These are phyloP conservation scores for Hibiscus tridactylites DNA, from an alignment of 345 rosid genomes.

Conservation along the genomic window DNA sequence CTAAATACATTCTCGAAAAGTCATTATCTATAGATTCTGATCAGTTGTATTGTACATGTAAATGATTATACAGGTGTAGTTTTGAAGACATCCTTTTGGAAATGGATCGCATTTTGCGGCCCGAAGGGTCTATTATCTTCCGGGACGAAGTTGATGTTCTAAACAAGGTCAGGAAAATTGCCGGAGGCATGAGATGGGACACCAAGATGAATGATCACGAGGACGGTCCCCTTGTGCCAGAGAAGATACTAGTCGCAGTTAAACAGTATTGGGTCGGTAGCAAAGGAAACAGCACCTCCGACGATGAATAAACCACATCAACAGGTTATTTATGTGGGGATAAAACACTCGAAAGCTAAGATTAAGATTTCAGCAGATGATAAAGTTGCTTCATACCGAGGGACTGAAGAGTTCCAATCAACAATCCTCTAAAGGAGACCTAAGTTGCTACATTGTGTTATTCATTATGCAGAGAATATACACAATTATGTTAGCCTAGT, in stretches of 20 bases:
- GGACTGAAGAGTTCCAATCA: conserved; percentile 15
- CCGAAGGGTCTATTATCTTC: conserved; percentile 72
- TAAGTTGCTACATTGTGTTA: conserved; percentile 8
- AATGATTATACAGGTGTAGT: conserved; percentile 46
- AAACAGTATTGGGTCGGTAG: conserved; percentile 86
- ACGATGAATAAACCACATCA: conserved; percentile 15
- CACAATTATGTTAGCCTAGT: neutral
- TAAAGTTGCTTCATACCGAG: neutral
- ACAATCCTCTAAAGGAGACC: neutral
- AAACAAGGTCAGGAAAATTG: conserved; percentile 61
- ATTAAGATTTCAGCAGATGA: neutral
- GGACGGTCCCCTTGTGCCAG: conserved; percentile 86
- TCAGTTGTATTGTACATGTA: neutral
- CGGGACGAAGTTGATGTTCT: conserved; percentile 77
- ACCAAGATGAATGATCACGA: conserved; percentile 62
- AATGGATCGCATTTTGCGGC: conserved; percentile 78
- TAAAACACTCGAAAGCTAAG: neutral
- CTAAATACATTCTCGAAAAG: too few relatives aligned
- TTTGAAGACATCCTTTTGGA: conserved; percentile 82
- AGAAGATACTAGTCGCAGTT: conserved; percentile 61
- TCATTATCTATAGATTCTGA: neutral
- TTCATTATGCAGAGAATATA: neutral
- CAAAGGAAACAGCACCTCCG: conserved; percentile 37
- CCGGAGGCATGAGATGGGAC: conserved; percentile 87
- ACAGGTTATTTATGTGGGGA: neutral